phyloP scores from a whole-genome alignment of 129 eudicot genomes.

The Flaveria brownii region DNA sequence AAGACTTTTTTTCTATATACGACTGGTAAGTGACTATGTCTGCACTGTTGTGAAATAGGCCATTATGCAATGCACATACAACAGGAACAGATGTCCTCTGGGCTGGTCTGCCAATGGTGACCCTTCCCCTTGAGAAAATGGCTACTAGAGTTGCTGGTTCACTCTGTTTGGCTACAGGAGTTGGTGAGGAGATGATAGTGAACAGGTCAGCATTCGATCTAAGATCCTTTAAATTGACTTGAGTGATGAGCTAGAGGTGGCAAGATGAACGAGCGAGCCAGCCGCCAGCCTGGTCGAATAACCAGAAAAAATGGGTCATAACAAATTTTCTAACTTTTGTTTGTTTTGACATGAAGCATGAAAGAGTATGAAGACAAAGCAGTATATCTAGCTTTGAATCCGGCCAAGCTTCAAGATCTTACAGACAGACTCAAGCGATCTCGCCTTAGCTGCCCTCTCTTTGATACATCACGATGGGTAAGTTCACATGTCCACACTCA shows the following conservation, averaged over 20 bases:
- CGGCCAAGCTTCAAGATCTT: slow-evolving; percentile 71
- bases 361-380: slow-evolving; percentile 92
- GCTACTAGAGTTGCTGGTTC: slow-evolving; percentile 99
- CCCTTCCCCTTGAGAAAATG: slow-evolving; percentile 99
- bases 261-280: not conserved
- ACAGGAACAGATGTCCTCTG: slow-evolving; percentile 98
- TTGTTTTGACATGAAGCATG: slow-evolving; percentile 48
- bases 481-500: slow-evolving; percentile 23
- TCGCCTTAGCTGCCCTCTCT: slow-evolving; percentile 79
- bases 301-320: not conserved
- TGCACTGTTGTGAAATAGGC: slow-evolving; percentile 46
- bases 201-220: slow-evolving; percentile 42
- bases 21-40: not conserved
- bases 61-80: slow-evolving; percentile 94
- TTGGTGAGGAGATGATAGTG: slow-evolving; percentile 82
- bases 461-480: slow-evolving; percentile 94
- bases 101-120: slow-evolving; percentile 98
- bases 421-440: slow-evolving; percentile 69
- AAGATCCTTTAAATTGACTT: no score
- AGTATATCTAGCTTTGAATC: slow-evolving; percentile 76
- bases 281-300: not conserved
- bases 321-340: not conserved
- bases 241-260: not conserved
- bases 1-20: not conserved
- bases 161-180: slow-evolving; percentile 81